These are phyloP conservation scores for Leishmania braziliensis DNA, from an alignment of 208 protist species.

Conservation along the genomic window DNA sequence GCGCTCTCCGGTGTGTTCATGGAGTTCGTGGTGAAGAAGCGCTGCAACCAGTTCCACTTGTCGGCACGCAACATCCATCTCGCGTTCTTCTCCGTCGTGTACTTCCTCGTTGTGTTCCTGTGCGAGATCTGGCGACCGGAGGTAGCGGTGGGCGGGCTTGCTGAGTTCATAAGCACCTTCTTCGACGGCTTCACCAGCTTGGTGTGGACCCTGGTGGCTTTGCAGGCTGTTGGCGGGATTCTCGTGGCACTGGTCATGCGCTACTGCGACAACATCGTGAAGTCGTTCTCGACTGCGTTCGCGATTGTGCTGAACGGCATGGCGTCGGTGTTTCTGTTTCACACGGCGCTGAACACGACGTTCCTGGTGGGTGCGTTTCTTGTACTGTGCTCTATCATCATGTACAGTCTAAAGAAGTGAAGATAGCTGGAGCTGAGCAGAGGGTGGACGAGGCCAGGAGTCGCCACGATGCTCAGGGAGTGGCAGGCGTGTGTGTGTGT, in stretches of 20 bases:
- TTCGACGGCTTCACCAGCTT: constrained; percentile 58
- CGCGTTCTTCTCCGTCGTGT: constrained; percentile 45
- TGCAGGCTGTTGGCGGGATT: constrained; percentile 60
- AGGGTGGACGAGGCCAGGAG: neutral
- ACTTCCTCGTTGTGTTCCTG: constrained; percentile 21
- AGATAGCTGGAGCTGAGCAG: neutral
- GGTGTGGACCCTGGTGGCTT: constrained; percentile 53
- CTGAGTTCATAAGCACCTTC: constrained; percentile 27
- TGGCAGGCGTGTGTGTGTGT: neutral
- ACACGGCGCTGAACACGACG: constrained; percentile 23
- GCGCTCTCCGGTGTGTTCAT: constrained; percentile 60
- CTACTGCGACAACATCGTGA: constrained; percentile 81
- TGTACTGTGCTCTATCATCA: constrained; percentile 29
- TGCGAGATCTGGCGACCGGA: neutral
- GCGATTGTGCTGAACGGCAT: constrained; percentile 51
- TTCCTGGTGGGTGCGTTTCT: constrained; percentile 39
- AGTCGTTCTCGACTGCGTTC: constrained; percentile 59
- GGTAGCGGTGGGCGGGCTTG: neutral
- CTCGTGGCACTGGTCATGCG: constrained; percentile 68
- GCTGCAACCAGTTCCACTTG: constrained; percentile 19
- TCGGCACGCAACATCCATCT: constrained; percentile 45
- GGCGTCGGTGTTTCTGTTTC: constrained; percentile 41
- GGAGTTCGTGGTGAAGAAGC: constrained; percentile 66
- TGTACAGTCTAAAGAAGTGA: constrained; percentile 37
- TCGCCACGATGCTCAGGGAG: neutral